Evolutionary conservation across 768 basidiomycete genomes (phyloP).

Genomic region (Exsudoporus frostii): DNA sequence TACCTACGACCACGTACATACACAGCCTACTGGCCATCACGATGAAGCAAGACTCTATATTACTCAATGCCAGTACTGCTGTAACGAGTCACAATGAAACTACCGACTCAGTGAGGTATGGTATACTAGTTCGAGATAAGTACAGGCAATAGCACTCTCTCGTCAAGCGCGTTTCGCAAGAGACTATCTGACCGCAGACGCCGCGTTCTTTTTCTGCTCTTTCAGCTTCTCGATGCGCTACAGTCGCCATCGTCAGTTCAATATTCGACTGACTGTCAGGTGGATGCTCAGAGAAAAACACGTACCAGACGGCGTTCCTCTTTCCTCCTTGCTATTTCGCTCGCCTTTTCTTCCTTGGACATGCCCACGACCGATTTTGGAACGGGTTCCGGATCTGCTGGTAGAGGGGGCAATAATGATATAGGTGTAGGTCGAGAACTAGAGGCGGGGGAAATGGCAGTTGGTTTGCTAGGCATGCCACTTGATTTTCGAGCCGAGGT

Average conservation of each 20-base stretch:
- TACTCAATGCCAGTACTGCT: too few species aligned
- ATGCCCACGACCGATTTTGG: constrained; percentile 42
- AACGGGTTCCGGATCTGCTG: constrained; percentile 10
- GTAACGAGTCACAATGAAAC: too few species aligned
- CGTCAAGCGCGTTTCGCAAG: not conserved
- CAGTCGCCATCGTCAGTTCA: not conserved
- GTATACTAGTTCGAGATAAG: not conserved
- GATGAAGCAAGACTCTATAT: too few species aligned
- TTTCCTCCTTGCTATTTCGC: constrained; percentile 87
- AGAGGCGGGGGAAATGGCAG: constrained; percentile 9
- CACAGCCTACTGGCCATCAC: too few species aligned
- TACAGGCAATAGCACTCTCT: not conserved
- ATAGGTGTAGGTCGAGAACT: constrained; percentile 25
- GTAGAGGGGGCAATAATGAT: constrained; percentile 18
- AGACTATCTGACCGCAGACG: not conserved
- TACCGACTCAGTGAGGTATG: not conserved
- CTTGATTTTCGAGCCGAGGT: constrained; percentile 4
- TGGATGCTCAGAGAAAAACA: not conserved
- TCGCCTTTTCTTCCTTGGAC: constrained; percentile 89
- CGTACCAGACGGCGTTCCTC: constrained; percentile 88
- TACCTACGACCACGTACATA: too few species aligned
- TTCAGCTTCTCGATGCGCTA: constrained; percentile 79
- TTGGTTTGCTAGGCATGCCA: not conserved
- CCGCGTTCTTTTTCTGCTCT: constrained; percentile 67
- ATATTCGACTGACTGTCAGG: not conserved